Base-by-base conservation (phyloP, 176 grass and related monocot genomes). In the Juncus inflexus region DNA sequence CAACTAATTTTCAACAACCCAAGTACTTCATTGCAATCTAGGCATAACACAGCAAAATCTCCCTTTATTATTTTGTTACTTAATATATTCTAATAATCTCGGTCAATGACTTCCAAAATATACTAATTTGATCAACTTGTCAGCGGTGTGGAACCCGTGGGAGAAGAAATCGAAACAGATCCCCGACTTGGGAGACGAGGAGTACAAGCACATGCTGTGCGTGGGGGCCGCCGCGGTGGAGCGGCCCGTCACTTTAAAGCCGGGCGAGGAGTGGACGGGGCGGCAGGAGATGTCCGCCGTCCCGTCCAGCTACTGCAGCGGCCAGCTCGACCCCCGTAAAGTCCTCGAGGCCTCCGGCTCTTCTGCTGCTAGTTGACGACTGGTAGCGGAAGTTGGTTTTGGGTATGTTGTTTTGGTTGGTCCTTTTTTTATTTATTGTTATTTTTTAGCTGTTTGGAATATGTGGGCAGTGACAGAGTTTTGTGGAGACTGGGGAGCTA, bases 81-180 rank as follows among this genome's bases (percentile, higher is more conserved):
- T n/a, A n/a, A n/a, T n/a, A n/a, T n/a, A n/a, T n/a, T n/a, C n/a
- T n/a, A n/a, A n/a, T n/a, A n/a, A n/a, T n/a, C n/a, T n/a, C n/a
- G n/a, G n/a, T n/a, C n/a, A n/a, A n/a, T n/a, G n/a, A n/a, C n/a
- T n/a, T n/a, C n/a, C n/a, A n/a, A n/a, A n/a, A n/a, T n/a, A n/a
- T 10, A 42, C 50, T 70, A 42, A 36, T 49, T 42, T 63, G 9
- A 16, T 45, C 9, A 9, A 6, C 9, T 47, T 47, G 0, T 47
- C 58, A 95, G 90, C 84, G 79, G 77, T 95, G 58, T 95, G 90
- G 90, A 95, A 90, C 55, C 90, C 90, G 62, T 95, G 90, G 90
- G 90, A 95, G 16, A 95, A 76, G 74, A 95, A 66, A 66, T 64
- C 90, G 49, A 95, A 90, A 80, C 62, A 37, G 37, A 83, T 79